A percentile compares a stretch with the other conserved stretches of the same genome.
These are phyloP conservation scores for Malassezia nana DNA, from an alignment of 1,284 basidiomycete species.

Conservation along the genomic window DNA sequence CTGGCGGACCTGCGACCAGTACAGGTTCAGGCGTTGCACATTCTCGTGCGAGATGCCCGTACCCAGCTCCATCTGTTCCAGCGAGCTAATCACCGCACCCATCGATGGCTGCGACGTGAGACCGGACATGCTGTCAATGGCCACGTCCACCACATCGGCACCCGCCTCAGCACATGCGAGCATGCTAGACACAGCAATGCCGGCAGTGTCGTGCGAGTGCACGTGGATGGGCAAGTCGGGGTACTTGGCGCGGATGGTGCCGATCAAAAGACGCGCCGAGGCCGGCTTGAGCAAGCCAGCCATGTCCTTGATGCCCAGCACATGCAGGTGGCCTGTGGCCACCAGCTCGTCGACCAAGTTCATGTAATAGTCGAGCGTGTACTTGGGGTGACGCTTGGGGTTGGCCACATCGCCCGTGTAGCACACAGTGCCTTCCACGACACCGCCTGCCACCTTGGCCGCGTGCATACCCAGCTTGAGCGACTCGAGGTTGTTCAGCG, in stretches of 20 bases:
- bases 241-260: constrained; percentile 86
- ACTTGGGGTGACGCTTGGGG: constrained; percentile 83
- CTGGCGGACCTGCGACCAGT: constrained; percentile 95
- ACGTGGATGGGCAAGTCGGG: constrained; percentile 98
- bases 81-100: constrained; percentile 85
- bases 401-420: constrained; percentile 96
- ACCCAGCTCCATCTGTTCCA: constrained; percentile 89
- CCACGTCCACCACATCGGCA: constrained; percentile 94
- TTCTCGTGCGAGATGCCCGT: constrained; percentile 96
- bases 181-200: constrained; percentile 94
- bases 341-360: constrained; percentile 91
- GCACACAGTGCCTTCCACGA: constrained; percentile 77
- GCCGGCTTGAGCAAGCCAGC: constrained; percentile 92
- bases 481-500: constrained; percentile 55
- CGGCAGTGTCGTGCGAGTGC: constrained; percentile 98
- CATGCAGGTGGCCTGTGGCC: constrained; percentile 78
- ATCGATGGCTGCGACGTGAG: constrained; percentile 97
- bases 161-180: constrained; percentile 87
- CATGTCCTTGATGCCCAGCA: constrained; percentile 99
- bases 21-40: constrained; percentile 91
- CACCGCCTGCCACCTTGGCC: constrained; percentile 98
- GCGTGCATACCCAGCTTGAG: constrained; percentile 65
- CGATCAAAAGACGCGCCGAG: constrained; percentile 83
- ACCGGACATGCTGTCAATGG: constrained; percentile 92
- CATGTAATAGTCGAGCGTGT: constrained; percentile 95